Conservation (phyloP, 1,139 yeast genomes). For the Tardiomyces digboiensis region DNA sequence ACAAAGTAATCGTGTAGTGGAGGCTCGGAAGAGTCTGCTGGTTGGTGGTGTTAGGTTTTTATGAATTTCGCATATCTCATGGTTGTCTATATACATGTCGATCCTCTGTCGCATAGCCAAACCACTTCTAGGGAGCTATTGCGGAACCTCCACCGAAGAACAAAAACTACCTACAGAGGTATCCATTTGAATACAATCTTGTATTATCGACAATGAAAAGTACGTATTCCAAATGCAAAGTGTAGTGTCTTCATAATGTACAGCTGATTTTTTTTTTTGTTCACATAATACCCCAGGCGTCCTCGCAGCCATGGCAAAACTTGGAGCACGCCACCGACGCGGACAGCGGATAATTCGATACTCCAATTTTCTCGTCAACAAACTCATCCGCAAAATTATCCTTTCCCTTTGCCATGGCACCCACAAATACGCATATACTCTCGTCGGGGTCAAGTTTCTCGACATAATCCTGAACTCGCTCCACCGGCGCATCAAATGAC, state of each 20-base stretch:
- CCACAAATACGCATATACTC: slow-evolving; percentile 95
- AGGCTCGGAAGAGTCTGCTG: no score
- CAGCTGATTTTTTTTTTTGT: not conserved
- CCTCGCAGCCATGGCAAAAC: slow-evolving; percentile 98
- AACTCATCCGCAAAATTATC: slow-evolving; percentile 96
- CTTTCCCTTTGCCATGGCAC: slow-evolving; percentile 98
- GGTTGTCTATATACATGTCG: no score
- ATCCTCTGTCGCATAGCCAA: no score
- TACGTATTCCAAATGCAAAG: no score
- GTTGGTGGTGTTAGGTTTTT: no score
- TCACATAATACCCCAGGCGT: slow-evolving; percentile 81
- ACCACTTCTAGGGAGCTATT: no score
- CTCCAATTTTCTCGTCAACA: slow-evolving; percentile 94
- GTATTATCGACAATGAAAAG: no score
- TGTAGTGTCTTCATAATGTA: not conserved
- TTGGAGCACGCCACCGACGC: slow-evolving; percentile 98
- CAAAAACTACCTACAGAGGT: no score
- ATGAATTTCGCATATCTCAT: no score
- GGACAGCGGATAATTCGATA: slow-evolving; percentile 89
- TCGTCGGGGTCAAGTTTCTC: slow-evolving; percentile 74
- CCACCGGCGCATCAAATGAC: slow-evolving; percentile 88
- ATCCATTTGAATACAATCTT: no score
- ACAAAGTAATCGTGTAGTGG: no score
- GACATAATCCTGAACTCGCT: slow-evolving; percentile 84
- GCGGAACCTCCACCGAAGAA: no score